phyloP scores from a whole-genome alignment of 2,329 filamentous ascomycete species.

The Xylariaceae sp. region DNA sequence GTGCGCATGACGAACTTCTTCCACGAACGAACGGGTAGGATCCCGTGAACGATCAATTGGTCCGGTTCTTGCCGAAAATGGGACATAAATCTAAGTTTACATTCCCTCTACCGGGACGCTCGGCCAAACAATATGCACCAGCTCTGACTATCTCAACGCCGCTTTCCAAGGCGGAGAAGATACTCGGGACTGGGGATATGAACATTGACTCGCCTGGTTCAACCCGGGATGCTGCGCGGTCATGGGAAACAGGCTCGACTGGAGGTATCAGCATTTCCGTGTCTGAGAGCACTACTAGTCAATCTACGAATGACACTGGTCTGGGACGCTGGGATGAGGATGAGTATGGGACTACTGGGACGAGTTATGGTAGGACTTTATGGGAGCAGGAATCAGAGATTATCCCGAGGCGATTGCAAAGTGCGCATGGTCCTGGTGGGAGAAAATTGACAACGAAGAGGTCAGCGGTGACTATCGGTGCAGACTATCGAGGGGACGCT shows the following conservation, averaged over 20 bases:
- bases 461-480: conserved; percentile 31
- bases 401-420: conserved; percentile 41
- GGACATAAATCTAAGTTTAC: conserved; percentile 48
- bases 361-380: conserved; percentile 32
- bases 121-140: conserved; percentile 42
- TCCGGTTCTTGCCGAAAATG: conserved; percentile 36
- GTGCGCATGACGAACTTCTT: conserved; percentile 1
- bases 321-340: conserved; percentile 33
- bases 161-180: conserved; percentile 55
- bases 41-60: not conserved
- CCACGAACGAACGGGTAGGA: not conserved
- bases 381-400: conserved; percentile 54
- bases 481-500: conserved; percentile 28
- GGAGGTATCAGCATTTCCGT: conserved; percentile 49
- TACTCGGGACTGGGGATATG: conserved; percentile 51
- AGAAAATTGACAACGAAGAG: conserved; percentile 29
- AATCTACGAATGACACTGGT: conserved; percentile 34
- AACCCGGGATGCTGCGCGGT: conserved; percentile 22
- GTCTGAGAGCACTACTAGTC: conserved; percentile 46
- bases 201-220: conserved; percentile 42
- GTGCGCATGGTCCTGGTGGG: conserved; percentile 19
- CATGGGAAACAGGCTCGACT: conserved; percentile 49
- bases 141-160: conserved; percentile 39
- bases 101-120: conserved; percentile 52
- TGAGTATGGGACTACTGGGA: conserved; percentile 24